Evolutionary conservation across 257 asterid genomes (phyloP).

Genomic region (Datura wrightii): DNA sequence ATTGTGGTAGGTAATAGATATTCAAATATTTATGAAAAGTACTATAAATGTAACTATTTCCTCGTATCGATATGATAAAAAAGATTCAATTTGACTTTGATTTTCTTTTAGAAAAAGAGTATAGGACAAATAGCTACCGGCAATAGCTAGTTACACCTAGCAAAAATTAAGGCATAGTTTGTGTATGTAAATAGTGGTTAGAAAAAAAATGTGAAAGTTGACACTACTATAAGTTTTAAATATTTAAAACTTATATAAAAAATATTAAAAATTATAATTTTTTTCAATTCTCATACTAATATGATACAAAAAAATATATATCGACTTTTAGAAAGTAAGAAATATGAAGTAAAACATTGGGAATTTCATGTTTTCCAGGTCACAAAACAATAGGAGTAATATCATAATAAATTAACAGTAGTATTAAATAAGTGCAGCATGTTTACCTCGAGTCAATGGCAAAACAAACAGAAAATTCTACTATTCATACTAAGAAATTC

Average conservation of each 20-base stretch:
- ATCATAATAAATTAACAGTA: slow-evolving; percentile 23
- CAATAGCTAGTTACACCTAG: neutral
- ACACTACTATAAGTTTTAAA: too few species aligned
- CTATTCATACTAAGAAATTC: slow-evolving; percentile 16
- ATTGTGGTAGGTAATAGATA: too few species aligned
- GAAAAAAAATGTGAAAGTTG: slow-evolving; percentile 14
- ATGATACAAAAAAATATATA: too few species aligned
- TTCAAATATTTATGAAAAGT: too few species aligned
- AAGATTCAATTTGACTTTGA: too few species aligned
- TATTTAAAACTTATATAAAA: too few species aligned
- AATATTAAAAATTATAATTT: too few species aligned
- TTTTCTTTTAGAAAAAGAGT: neutral
- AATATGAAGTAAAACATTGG: too few species aligned
- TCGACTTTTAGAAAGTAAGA: too few species aligned
- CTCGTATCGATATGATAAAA: too few species aligned
- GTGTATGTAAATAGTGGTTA: neutral
- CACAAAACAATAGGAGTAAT: neutral
- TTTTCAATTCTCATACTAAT: too few species aligned
- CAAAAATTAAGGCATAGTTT: slow-evolving; percentile 6
- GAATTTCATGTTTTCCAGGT: slow-evolving; percentile 13
- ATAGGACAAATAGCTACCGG: neutral
- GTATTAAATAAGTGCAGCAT: slow-evolving; percentile 23
- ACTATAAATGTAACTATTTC: too few species aligned
- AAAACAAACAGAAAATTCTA: slow-evolving; percentile 11
- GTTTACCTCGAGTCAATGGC: slow-evolving; percentile 32